These are phyloP conservation scores for Senna tora DNA, from an alignment of 306 rosid genomes.

Conservation along the genomic window DNA sequence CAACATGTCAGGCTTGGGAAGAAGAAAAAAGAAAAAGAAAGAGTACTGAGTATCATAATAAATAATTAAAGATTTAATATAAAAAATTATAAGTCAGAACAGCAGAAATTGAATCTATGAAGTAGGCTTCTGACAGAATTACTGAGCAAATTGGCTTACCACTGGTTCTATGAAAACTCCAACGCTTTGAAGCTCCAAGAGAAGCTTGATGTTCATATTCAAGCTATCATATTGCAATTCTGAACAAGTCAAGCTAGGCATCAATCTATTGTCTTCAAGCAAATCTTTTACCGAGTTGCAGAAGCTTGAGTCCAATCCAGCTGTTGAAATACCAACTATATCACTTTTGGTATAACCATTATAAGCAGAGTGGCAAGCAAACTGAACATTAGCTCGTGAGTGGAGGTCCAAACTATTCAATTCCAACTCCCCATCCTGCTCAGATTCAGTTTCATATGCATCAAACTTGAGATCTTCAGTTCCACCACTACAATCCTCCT, in stretches of 20 bases:
- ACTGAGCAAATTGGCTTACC: constrained; percentile 57
- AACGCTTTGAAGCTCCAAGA: constrained; percentile 88
- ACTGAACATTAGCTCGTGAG: constrained; percentile 53
- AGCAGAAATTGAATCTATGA: constrained; percentile 25
- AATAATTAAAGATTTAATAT: constrained; percentile 17
- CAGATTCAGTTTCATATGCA: constrained; percentile 60
- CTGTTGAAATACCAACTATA: constrained; percentile 46
- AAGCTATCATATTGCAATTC: constrained; percentile 74
- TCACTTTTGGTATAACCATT: constrained; percentile 60
- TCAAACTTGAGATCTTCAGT: constrained; percentile 63
- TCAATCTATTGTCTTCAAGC: constrained; percentile 52
- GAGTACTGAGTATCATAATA: constrained; percentile 36
- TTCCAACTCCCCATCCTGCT: constrained; percentile 69
- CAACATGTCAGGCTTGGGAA: constrained; percentile 65
- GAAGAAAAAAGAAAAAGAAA: constrained; percentile 10
- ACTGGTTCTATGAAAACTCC: constrained; percentile 74
- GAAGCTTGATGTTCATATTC: constrained; percentile 76
- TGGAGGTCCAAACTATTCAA: constrained; percentile 55
- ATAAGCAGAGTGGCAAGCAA: constrained; percentile 67
- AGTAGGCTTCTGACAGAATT: constrained; percentile 15
- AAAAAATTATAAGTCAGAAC: constrained; percentile 17
- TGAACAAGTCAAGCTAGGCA: constrained; percentile 58
- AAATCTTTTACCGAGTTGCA: constrained; percentile 60
- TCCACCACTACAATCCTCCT: constrained; percentile 71
- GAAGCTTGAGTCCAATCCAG: constrained; percentile 52